phyloP scores from a whole-genome alignment of 257 asterid species.

The Solanum ahanhuiri region DNA sequence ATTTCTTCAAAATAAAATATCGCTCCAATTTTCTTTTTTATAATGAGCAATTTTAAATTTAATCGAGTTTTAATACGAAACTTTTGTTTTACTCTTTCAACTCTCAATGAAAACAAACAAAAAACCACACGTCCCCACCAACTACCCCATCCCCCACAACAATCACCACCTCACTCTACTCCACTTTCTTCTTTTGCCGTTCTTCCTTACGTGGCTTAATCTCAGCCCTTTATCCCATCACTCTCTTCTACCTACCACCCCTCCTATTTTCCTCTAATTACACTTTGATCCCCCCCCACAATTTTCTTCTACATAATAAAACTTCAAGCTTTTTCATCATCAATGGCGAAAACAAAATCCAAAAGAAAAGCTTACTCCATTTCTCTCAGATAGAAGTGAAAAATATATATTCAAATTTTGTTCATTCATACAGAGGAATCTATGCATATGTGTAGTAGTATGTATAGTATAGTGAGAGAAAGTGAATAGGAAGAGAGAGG shows the following conservation, averaged over 20 bases:
- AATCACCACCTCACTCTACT: slow-evolving; percentile 5
- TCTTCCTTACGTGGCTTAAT: slow-evolving; percentile 29
- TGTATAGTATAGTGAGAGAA: not conserved
- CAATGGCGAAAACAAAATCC: slow-evolving; percentile 25
- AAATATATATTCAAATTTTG: not conserved
- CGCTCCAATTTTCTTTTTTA: accelerated
- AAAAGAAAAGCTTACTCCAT: not conserved
- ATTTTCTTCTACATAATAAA: not conserved
- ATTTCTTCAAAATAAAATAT: too few species aligned
- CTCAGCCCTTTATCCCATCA: slow-evolving; percentile 1
- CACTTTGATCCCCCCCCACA: slow-evolving; percentile 23
- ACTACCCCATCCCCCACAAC: slow-evolving; percentile 8
- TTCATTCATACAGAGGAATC: not conserved
- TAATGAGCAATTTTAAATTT: not conserved
- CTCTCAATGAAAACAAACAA: not conserved
- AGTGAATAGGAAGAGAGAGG: not conserved
- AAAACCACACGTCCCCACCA: slow-evolving; percentile 29
- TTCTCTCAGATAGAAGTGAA: not conserved
- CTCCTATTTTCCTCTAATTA: slow-evolving; percentile 13
- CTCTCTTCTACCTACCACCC: slow-evolving; percentile 5
- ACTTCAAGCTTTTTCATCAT: slow-evolving; percentile 18
- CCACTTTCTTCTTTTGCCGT: slow-evolving; percentile 4
- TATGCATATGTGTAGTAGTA: not conserved
- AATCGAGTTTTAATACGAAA: accelerated
- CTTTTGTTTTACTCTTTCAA: not conserved